These are phyloP conservation scores for Colletotrichum melonis DNA, from an alignment of 2,329 filamentous ascomycete species.

Conservation along the genomic window DNA sequence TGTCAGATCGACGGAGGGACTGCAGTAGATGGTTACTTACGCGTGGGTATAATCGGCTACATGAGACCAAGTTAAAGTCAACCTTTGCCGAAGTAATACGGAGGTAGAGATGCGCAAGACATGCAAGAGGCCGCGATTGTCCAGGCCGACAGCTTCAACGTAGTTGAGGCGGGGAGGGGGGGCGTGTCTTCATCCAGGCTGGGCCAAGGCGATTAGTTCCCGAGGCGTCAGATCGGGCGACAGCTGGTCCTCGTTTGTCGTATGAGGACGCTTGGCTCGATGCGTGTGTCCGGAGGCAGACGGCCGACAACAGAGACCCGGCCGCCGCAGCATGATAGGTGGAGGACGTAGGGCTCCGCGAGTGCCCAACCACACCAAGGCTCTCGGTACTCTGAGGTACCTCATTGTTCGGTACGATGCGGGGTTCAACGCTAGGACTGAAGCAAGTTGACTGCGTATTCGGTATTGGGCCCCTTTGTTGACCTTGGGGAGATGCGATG, in stretches of 20 bases:
- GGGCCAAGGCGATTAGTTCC: constrained; percentile 21
- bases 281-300: constrained; percentile 29
- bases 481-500: not conserved
- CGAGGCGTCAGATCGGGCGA: constrained; percentile 19
- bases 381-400: not conserved
- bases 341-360: constrained; percentile 1
- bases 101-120: not conserved
- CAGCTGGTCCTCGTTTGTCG: not conserved
- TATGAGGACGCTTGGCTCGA: constrained; percentile 27
- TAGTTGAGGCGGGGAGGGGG: not conserved
- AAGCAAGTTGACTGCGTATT: not conserved
- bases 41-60: constrained; percentile 15
- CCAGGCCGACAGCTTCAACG: not conserved
- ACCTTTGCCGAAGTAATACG: constrained; percentile 24
- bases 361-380: not conserved
- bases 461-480: not conserved
- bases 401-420: constrained; percentile 4
- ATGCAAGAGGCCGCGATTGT: constrained; percentile 10
- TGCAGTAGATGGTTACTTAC: not conserved
- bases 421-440: constrained; percentile 3
- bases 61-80: constrained; percentile 2
- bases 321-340: constrained; percentile 21
- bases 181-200: not conserved
- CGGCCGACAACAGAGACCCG: constrained; percentile 27
- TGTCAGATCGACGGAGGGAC: constrained; percentile 5